Evolutionary conservation across 306 rosid genomes (phyloP).

Genomic region (Cucurbita ficifolia): DNA sequence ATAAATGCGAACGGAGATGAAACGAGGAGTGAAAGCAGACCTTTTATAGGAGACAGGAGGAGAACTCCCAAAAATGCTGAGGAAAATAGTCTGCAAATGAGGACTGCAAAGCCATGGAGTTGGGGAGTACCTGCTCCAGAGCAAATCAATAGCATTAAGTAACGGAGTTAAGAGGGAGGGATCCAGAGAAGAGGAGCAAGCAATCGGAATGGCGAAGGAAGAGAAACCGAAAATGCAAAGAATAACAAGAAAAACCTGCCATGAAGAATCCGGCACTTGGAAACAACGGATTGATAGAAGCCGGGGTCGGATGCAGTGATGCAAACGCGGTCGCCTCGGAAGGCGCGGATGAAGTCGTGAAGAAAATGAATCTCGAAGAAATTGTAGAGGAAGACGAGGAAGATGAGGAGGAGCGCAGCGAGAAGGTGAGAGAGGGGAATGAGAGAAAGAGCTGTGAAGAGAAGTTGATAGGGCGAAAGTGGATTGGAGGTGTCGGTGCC

Average conservation of each 20-base stretch:
- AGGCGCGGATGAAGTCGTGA: constrained; percentile 34
- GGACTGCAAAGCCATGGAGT: constrained; percentile 89
- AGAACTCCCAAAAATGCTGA: constrained; percentile 50
- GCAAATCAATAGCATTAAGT: background rate
- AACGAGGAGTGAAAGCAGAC: constrained; percentile 8
- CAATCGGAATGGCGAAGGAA: too few relatives aligned
- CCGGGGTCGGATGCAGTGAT: constrained; percentile 37
- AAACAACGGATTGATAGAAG: constrained; percentile 50
- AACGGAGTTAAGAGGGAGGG: background rate
- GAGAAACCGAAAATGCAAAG: too few relatives aligned
- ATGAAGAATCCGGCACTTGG: constrained; percentile 64
- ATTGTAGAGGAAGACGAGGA: constrained; percentile 27
- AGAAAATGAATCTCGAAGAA: constrained; percentile 65
- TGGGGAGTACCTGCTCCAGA: constrained; percentile 28
- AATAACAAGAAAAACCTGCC: constrained; percentile 22
- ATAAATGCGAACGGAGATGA: background rate
- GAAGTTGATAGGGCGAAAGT: constrained; percentile 25
- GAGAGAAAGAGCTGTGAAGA: constrained; percentile 24
- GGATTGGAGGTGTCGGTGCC: background rate
- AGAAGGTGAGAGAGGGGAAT: constrained; percentile 47
- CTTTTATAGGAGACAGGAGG: constrained; percentile 61
- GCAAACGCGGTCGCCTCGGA: constrained; percentile 35
- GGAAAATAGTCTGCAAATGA: constrained; percentile 66
- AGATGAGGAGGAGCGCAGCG: constrained; percentile 5
- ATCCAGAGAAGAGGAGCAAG: too few relatives aligned